A percentile compares a stretch with the other conserved stretches of the same genome.
phyloP scores from a whole-genome alignment of 2,329 filamentous ascomycete species.

The Daldinia sp. region DNA sequence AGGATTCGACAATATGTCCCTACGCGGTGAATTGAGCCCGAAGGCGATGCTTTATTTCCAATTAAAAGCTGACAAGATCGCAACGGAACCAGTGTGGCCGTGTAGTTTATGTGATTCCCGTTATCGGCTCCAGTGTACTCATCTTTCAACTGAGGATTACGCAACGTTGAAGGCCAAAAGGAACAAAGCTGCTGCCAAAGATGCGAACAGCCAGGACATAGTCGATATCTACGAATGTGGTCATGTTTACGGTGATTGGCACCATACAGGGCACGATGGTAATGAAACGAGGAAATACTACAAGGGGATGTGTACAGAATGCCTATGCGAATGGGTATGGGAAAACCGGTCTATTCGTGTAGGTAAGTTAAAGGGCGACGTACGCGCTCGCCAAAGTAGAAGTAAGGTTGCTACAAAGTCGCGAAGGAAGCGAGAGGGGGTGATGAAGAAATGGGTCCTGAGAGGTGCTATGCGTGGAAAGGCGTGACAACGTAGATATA shows the following conservation, averaged over 20 bases:
- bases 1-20: neutral
- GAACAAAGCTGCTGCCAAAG: neutral
- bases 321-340: slow-evolving; percentile 12
- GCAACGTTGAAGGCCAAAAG: slow-evolving; percentile 10
- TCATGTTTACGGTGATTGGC: slow-evolving; percentile 2
- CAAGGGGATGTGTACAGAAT: slow-evolving; percentile 18
- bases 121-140: slow-evolving; percentile 11
- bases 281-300: neutral
- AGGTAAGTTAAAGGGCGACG: slow-evolving; percentile 13
- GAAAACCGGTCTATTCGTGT: slow-evolving; percentile 4
- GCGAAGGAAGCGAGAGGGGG: neutral
- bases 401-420: neutral
- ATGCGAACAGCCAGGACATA: neutral
- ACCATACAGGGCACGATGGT: neutral
- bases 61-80: slow-evolving; percentile 1
- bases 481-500: neutral
- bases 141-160: slow-evolving; percentile 15
- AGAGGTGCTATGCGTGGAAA: slow-evolving; percentile 14
- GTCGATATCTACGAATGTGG: slow-evolving; percentile 22
- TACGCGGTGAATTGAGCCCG: neutral
- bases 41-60: neutral
- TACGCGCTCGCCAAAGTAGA: neutral
- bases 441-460: neutral
- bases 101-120: neutral
- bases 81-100: neutral